These are phyloP conservation scores for Aspergillus aculeatinus DNA, from an alignment of 2,329 filamentous ascomycete genomes.

Conservation along the genomic window DNA sequence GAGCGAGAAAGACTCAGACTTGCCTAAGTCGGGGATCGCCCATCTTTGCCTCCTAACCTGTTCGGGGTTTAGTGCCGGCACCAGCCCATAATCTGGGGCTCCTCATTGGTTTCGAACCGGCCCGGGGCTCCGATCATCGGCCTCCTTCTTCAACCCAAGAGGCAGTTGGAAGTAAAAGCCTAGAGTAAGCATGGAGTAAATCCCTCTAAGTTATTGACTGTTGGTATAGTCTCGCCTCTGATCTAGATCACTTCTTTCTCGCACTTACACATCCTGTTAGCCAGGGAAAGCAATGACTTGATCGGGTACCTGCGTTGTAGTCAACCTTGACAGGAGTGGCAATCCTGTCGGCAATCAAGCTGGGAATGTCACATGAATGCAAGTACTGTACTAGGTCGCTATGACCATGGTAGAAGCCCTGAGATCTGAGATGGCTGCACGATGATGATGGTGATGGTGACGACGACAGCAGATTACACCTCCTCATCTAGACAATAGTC, in stretches of 20 bases:
- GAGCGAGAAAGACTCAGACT: conserved; percentile 18
- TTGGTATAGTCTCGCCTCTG: too few relatives aligned
- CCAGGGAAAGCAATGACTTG: background rate
- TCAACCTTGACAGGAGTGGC: background rate
- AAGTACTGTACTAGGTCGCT: background rate
- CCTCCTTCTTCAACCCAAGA: conserved; percentile 7
- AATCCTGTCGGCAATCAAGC: background rate
- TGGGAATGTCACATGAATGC: background rate
- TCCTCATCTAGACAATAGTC: background rate
- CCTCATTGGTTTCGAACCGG: conserved; percentile 25
- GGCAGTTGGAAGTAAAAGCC: too few relatives aligned
- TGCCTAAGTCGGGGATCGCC: conserved; percentile 7
- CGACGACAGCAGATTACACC: background rate
- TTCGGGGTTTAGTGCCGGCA: conserved; percentile 14
- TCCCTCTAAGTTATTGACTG: too few relatives aligned
- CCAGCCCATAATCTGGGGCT: conserved; percentile 26
- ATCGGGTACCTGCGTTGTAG: background rate
- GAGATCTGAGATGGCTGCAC: background rate
- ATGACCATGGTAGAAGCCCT: background rate
- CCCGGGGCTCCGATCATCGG: conserved; percentile 33
- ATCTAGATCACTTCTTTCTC: background rate
- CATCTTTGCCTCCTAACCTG: conserved; percentile 8
- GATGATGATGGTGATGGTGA: background rate
- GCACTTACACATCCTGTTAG: background rate
- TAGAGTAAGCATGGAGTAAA: too few relatives aligned